phyloP scores from a whole-genome alignment of 768 basidiomycete genomes.

The Cystofilobasidium macerans region DNA sequence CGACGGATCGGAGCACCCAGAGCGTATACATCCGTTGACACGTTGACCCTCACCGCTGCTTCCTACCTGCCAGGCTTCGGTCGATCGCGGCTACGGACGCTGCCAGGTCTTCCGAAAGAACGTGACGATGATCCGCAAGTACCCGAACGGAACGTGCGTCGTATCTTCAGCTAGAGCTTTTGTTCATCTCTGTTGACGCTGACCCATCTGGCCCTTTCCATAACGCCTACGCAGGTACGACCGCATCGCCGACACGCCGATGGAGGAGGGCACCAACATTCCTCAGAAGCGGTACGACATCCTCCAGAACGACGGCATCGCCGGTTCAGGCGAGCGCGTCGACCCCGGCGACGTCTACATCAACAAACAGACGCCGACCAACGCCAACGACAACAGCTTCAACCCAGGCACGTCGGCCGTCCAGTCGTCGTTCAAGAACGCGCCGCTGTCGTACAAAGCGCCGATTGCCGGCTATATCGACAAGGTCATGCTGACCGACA shows the following conservation, averaged over 20 bases:
- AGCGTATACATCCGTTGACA: not conserved
- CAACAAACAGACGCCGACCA: constrained; percentile 91
- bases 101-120: constrained; percentile 97
- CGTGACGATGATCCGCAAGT: constrained; percentile 82
- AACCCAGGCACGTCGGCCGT: constrained; percentile 43
- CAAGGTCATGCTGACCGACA: constrained; percentile 95
- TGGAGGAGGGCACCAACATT: constrained; percentile 63
- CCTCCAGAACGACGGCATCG: constrained; percentile 82
- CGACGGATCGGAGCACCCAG: no score
- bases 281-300: constrained; percentile 76
- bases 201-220: no score
- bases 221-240: constrained; percentile 54
- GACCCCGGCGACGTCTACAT: constrained; percentile 88
- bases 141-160: constrained; percentile 91
- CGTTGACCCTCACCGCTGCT: no score
- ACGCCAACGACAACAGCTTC: constrained; percentile 83
- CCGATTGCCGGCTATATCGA: constrained; percentile 89
- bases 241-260: constrained; percentile 81
- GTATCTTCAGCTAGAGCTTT: not conserved
- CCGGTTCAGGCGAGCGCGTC: constrained; percentile 86
- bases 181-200: no score
- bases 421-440: constrained; percentile 57
- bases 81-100: constrained; percentile 93
- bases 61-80: constrained; percentile 86
- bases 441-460: constrained; percentile 85